Conservation (phyloP, 805 yeast species). For the Kodamaea kaohsiungensis region DNA sequence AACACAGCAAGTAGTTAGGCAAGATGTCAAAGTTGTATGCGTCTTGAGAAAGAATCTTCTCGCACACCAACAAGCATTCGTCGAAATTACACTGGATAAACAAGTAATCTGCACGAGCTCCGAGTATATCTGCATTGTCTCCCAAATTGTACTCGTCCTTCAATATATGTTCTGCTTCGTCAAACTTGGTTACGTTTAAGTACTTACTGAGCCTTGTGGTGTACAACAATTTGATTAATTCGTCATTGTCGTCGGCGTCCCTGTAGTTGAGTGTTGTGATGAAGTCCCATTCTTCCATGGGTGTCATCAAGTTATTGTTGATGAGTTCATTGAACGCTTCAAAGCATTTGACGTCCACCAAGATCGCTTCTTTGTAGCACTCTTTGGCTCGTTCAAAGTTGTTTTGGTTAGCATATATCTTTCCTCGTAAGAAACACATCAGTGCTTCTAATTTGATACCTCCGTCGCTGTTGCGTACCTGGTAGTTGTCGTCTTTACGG, state of each 20-base stretch:
- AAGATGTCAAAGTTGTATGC: slow-evolving; percentile 68
- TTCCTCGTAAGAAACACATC: slow-evolving; percentile 81
- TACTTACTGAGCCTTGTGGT: slow-evolving; percentile 76
- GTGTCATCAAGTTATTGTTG: slow-evolving; percentile 70
- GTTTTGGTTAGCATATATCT: slow-evolving; percentile 77
- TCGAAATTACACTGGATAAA: slow-evolving; percentile 78
- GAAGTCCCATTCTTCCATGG: slow-evolving; percentile 86
- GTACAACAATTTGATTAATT: slow-evolving; percentile 74
- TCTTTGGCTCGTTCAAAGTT: slow-evolving; percentile 85
- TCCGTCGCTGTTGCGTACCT: slow-evolving; percentile 61
- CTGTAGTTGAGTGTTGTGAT: slow-evolving; percentile 64
- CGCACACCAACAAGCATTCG: slow-evolving; percentile 75
- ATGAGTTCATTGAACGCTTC: slow-evolving; percentile 88
- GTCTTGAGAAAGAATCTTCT: slow-evolving; percentile 57
- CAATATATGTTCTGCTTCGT: slow-evolving; percentile 66
- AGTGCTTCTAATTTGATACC: slow-evolving; percentile 88
- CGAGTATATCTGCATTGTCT: slow-evolving; percentile 67
- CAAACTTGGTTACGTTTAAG: slow-evolving; percentile 54
- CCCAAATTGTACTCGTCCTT: slow-evolving; percentile 71
- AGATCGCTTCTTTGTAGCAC: slow-evolving; percentile 81
- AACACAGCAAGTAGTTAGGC: slow-evolving; percentile 79
- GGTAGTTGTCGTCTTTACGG: slow-evolving; percentile 40
- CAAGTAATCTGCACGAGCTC: slow-evolving; percentile 66
- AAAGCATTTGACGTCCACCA: slow-evolving; percentile 86
- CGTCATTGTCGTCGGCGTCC: slow-evolving; percentile 76